A percentile compares a stretch with the other conserved stretches of the same genome.
phyloP scores from a whole-genome alignment of 2,329 filamentous ascomycete genomes.

The Immersiporthe knoxdaviesiana region DNA sequence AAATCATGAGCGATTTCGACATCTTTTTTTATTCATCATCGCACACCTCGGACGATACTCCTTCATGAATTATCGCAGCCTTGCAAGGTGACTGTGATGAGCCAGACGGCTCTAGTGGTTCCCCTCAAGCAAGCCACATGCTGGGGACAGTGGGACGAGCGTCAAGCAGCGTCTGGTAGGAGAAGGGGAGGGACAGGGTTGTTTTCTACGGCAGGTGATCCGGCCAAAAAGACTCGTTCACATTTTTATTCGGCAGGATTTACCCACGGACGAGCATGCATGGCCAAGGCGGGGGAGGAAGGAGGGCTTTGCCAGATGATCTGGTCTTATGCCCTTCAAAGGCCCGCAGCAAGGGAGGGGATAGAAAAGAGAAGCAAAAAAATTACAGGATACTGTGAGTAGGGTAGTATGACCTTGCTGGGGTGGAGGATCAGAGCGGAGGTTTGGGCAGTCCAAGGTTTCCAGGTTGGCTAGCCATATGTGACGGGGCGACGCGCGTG shows the following conservation, averaged over 20 bases:
- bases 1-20: slow-evolving; percentile 16
- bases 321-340: background rate
- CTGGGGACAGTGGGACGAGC: background rate
- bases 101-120: background rate
- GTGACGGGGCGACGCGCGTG: slow-evolving; percentile 2
- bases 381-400: slow-evolving; percentile 23
- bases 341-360: slow-evolving; percentile 10
- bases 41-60: background rate
- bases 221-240: background rate
- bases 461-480: background rate
- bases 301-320: background rate
- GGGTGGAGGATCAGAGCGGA: background rate
- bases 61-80: slow-evolving; percentile 8
- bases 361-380: background rate
- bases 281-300: slow-evolving; percentile 12
- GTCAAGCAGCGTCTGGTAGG: background rate
- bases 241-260: background rate
- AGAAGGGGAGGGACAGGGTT: background rate
- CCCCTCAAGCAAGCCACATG: background rate
- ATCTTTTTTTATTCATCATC: slow-evolving; percentile 4
- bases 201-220: background rate
- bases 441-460: background rate
- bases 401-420: slow-evolving; percentile 18
- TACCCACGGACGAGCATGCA: slow-evolving; percentile 9
- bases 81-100: background rate